Evolutionary conservation across 2,329 filamentous ascomycete genomes (phyloP).

Genomic region (Harringtonia aguacate): DNA sequence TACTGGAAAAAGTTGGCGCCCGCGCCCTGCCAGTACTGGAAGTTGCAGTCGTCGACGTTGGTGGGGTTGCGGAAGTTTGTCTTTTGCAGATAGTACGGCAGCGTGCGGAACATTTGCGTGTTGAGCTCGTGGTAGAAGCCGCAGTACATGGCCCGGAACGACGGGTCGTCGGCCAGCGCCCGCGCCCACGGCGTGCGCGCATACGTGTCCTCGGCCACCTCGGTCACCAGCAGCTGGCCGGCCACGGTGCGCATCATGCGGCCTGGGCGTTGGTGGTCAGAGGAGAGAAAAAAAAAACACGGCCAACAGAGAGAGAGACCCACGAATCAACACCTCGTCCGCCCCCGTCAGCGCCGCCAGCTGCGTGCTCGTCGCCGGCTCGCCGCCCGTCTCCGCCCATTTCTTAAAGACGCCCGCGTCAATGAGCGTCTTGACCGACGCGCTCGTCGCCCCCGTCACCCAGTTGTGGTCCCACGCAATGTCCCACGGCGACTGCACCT

Average conservation of each 20-base stretch:
- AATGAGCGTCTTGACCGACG: neutral
- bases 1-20: too few species aligned
- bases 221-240: neutral
- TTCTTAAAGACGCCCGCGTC: neutral
- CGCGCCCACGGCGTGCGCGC: neutral
- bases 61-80: too few species aligned
- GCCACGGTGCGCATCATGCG: neutral
- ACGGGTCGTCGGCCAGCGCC: neutral
- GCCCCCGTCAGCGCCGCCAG: neutral
- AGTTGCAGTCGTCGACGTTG: too few species aligned
- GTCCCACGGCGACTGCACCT: slow-evolving; percentile 1
- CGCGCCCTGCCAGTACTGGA: too few species aligned
- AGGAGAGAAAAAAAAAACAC: neutral
- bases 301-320: too few species aligned
- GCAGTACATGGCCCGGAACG: neutral
- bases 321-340: neutral
- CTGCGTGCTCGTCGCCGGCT: neutral
- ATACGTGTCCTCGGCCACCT: neutral
- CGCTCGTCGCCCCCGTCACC: neutral
- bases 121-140: neutral
- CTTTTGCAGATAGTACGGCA: too few species aligned
- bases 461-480: slow-evolving; percentile 1
- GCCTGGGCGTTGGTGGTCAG: neutral
- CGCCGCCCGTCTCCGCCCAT: neutral
- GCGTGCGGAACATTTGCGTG: too few species aligned